A percentile compares a stretch with the other conserved stretches of the same genome.
These are phyloP conservation scores for Lachnellula subtilissima DNA, from an alignment of 2,329 filamentous ascomycete genomes.

Conservation along the genomic window DNA sequence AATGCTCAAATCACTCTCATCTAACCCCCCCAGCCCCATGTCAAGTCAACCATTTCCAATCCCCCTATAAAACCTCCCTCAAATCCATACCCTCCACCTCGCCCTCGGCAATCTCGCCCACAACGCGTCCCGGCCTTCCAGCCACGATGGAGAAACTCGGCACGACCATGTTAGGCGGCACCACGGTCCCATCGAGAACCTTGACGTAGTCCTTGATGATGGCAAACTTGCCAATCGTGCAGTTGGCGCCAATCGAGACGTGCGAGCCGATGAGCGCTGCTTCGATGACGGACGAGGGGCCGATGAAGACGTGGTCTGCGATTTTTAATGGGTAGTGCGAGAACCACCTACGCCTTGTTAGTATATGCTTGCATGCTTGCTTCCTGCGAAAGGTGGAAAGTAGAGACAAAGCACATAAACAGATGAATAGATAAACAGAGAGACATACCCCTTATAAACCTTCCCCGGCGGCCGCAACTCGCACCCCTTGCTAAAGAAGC, in stretches of 20 bases:
- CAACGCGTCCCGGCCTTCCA: conserved; percentile 70
- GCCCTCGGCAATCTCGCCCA: conserved; percentile 76
- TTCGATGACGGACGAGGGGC: conserved; percentile 68
- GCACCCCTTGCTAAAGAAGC: conserved; percentile 74
- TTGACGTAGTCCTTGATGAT: conserved; percentile 93
- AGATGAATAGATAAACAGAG: conserved; percentile 14
- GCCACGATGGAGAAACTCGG: conserved; percentile 91
- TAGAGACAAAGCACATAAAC: neutral
- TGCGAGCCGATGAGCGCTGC: conserved; percentile 80
- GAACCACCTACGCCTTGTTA: conserved; percentile 43
- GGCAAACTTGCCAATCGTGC: conserved; percentile 76
- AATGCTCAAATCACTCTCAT: neutral
- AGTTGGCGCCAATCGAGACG: conserved; percentile 76
- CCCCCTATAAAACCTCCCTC: conserved; percentile 57
- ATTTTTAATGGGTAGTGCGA: conserved; percentile 88
- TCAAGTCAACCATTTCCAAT: conserved; percentile 45
- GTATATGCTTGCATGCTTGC: neutral
- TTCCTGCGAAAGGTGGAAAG: neutral
- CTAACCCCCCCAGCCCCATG: neutral
- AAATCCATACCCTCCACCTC: conserved; percentile 60
- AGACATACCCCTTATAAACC: conserved; percentile 63
- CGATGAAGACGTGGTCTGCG: conserved; percentile 91
- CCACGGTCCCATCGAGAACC: conserved; percentile 76
- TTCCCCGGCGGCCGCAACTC: conserved; percentile 79
- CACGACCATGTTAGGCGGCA: conserved; percentile 85